A percentile compares a stretch with the other conserved stretches of the same genome.
phyloP scores from a whole-genome alignment of 2,329 filamentous ascomycete genomes.

The Talaromyces sp. region DNA sequence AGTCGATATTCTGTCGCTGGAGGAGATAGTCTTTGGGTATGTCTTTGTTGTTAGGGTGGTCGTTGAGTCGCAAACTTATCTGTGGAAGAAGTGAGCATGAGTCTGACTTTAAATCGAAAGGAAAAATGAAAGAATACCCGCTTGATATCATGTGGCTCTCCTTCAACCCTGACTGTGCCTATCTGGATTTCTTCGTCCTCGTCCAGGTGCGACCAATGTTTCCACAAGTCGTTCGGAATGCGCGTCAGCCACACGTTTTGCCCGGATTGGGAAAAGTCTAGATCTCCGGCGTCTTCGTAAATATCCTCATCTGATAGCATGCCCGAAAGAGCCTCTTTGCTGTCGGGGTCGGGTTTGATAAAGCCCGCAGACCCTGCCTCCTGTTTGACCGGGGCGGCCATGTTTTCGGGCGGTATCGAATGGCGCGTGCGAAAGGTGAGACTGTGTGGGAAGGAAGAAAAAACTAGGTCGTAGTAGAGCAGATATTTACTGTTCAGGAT shows the following conservation, averaged over 20 bases:
- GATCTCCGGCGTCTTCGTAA: conserved; percentile 62
- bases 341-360: conserved; percentile 39
- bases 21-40: conserved; percentile 88
- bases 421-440: background rate
- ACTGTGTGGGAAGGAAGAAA: background rate
- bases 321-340: conserved; percentile 28
- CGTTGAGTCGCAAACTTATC: conserved; percentile 65
- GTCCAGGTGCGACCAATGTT: conserved; percentile 69
- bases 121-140: conserved; percentile 29
- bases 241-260: conserved; percentile 65
- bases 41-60: conserved; percentile 61
- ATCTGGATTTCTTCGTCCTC: conserved; percentile 79
- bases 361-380: conserved; percentile 34
- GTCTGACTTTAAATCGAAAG: conserved; percentile 17
- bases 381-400: conserved; percentile 35
- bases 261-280: conserved; percentile 51
- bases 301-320: conserved; percentile 59
- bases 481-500: background rate
- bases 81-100: conserved; percentile 34
- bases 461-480: background rate
- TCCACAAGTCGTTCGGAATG: conserved; percentile 74
- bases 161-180: conserved; percentile 63
- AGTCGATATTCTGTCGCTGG: conserved; percentile 58
- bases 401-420: conserved; percentile 6
- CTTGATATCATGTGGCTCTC: conserved; percentile 50